Percentiles rank a stretch among this genome's conserved stretches.
These are phyloP conservation scores for Lecanosticta acicola DNA, from an alignment of 2,329 filamentous ascomycete genomes.

Conservation along the genomic window DNA sequence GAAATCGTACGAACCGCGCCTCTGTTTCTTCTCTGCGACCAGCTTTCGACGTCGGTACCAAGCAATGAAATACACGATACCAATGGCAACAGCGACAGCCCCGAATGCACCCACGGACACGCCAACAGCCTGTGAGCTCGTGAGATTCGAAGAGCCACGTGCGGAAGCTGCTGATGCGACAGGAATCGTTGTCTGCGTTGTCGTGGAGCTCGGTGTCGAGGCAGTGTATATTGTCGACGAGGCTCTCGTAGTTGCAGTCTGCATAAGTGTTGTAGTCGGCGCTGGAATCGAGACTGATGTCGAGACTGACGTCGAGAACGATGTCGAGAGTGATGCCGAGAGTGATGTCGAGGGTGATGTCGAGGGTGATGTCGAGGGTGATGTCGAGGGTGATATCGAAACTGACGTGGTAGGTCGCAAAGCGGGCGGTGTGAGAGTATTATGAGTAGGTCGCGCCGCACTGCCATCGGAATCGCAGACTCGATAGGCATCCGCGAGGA, in stretches of 20 bases:
- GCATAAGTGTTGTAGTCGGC: neutral
- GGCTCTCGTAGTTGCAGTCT: neutral
- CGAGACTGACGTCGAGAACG: neutral
- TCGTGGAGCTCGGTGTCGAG: neutral
- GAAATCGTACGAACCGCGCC: slow-evolving; percentile 31
- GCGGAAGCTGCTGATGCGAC: neutral
- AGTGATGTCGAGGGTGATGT: neutral
- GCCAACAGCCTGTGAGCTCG: slow-evolving; percentile 30
- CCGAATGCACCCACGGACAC: slow-evolving; percentile 30
- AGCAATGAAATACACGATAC: slow-evolving; percentile 18
- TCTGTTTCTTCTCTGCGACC: slow-evolving; percentile 7
- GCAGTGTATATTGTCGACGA: neutral
- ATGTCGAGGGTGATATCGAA: neutral
- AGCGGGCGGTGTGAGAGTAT: slow-evolving; percentile 9
- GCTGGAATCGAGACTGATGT: no score
- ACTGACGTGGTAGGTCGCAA: slow-evolving; percentile 1
- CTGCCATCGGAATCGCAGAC: slow-evolving; percentile 23
- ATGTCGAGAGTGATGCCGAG: neutral
- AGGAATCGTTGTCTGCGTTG: no score
- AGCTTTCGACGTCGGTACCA: slow-evolving; percentile 20
- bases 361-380: slow-evolving; percentile 4
- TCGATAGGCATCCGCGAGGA: slow-evolving; percentile 20
- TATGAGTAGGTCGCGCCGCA: slow-evolving; percentile 27
- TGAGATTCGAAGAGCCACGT: slow-evolving; percentile 12
- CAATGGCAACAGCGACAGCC: slow-evolving; percentile 22